Evolutionary conservation across 371 early-diverging fungal species (phyloP).

Genomic region (Rhizopus microsporus): DNA sequence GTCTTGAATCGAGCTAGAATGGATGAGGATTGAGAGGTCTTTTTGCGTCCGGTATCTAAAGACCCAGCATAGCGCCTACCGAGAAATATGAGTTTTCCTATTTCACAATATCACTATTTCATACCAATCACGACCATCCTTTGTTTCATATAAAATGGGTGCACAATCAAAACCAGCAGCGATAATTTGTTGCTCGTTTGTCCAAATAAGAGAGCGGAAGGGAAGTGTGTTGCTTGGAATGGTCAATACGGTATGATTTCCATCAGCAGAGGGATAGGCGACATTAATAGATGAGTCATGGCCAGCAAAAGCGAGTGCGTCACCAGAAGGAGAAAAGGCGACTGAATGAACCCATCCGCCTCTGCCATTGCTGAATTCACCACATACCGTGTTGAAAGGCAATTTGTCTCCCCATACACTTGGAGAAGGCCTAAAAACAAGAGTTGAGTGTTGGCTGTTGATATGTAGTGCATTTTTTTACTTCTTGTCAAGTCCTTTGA

Average conservation of each 20-base stretch:
- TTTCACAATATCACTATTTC: neutral
- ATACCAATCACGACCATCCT: constrained; percentile 68
- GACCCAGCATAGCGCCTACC: constrained; percentile 70
- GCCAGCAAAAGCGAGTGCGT: constrained; percentile 83
- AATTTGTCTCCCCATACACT: constrained; percentile 93
- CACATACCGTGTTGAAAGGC: constrained; percentile 92
- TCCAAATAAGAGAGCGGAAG: constrained; percentile 77
- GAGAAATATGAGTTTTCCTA: neutral
- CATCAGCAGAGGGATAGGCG: constrained; percentile 68
- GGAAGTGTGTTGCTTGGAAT: constrained; percentile 76
- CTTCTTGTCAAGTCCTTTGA: constrained; percentile 94
- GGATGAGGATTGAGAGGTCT: constrained; percentile 50
- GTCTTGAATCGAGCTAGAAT: constrained; percentile 90
- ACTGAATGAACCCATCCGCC: constrained; percentile 96
- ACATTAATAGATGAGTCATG: constrained; percentile 88
- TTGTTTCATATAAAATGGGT: constrained; percentile 75
- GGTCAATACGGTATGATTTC: constrained; percentile 52
- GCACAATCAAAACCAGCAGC: constrained; percentile 94
- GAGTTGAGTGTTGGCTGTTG: neutral
- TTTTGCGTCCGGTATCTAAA: constrained; percentile 72
- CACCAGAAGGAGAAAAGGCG: constrained; percentile 91
- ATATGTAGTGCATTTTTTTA: constrained; percentile 17
- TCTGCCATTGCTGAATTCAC: constrained; percentile 77
- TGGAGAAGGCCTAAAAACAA: constrained; percentile 59
- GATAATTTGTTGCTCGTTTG: constrained; percentile 75